phyloP scores from a whole-genome alignment of 148 eudicot species.

The Suaeda aralocaspica region DNA sequence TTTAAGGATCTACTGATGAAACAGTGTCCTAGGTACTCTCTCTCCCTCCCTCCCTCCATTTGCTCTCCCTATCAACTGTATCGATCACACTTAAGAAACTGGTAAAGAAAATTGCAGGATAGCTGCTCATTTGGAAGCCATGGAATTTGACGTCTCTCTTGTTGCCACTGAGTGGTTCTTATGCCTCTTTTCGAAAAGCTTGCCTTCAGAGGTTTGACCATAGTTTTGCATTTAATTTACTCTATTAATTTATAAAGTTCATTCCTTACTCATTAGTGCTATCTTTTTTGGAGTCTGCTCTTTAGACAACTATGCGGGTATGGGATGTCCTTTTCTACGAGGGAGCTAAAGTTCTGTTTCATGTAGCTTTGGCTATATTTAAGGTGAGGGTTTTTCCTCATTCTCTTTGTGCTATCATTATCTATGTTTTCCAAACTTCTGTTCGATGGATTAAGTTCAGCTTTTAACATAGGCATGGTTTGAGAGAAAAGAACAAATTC shows the following conservation, averaged over 20 bases:
- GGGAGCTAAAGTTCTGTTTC: slow-evolving; percentile 81
- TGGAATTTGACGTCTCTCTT: slow-evolving; percentile 93
- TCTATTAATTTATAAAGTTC: background rate
- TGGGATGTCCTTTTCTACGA: slow-evolving; percentile 98
- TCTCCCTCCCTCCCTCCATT: background rate
- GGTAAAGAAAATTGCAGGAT: slow-evolving; percentile 50
- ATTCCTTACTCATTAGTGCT: background rate
- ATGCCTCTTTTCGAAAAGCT: slow-evolving; percentile 95
- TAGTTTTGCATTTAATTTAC: background rate
- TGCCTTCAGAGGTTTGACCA: slow-evolving; percentile 84
- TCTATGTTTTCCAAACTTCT: background rate
- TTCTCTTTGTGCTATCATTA: slow-evolving; percentile 2
- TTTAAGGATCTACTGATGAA: slow-evolving; percentile 73
- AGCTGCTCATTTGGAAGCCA: slow-evolving; percentile 79
- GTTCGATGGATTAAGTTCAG: too few relatives aligned
- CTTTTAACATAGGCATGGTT: background rate
- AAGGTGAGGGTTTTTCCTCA: slow-evolving; percentile 43
- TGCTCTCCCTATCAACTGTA: background rate
- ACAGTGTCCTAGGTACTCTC: slow-evolving; percentile 72
- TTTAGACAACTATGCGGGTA: slow-evolving; percentile 87
- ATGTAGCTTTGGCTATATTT: slow-evolving; percentile 88
- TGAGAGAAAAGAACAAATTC: background rate
- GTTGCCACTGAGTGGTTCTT: slow-evolving; percentile 97
- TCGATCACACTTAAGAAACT: background rate
- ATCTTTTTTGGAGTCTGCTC: slow-evolving; percentile 19